Conservation (phyloP, 2,329 filamentous ascomycete species). For the Exophiala xenobiotica region DNA sequence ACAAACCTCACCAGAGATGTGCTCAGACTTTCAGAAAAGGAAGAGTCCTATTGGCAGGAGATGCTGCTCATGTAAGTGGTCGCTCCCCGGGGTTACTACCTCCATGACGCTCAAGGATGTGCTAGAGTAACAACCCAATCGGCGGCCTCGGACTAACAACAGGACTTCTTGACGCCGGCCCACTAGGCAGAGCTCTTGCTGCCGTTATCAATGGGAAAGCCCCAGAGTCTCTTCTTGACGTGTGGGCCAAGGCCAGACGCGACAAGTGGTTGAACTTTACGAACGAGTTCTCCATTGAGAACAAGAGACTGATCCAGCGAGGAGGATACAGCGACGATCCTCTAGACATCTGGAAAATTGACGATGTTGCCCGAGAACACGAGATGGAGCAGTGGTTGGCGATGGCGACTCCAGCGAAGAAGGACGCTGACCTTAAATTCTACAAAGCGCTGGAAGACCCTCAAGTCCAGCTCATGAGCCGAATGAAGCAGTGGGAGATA, state of each 20-base stretch:
- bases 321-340: constrained; percentile 23
- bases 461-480: constrained; percentile 19
- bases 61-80: constrained; percentile 24
- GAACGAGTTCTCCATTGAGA: constrained; percentile 22
- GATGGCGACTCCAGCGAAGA: constrained; percentile 21
- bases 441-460: constrained; percentile 23
- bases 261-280: constrained; percentile 25
- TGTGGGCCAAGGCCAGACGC: constrained; percentile 18
- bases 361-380: constrained; percentile 20
- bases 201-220: constrained; percentile 19
- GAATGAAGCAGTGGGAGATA: constrained; percentile 26
- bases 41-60: constrained; percentile 24
- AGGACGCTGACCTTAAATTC: constrained; percentile 16
- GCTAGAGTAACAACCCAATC: constrained; percentile 28
- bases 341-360: constrained; percentile 18
- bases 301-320: constrained; percentile 20
- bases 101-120: too few relatives aligned
- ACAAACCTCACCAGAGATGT: constrained; percentile 26
- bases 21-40: constrained; percentile 23
- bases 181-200: constrained; percentile 18
- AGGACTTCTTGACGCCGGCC: constrained; percentile 24
- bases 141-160: constrained; percentile 27
- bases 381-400: constrained; percentile 25
- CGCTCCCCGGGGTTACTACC: background rate
- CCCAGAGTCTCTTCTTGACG: constrained; percentile 18